A percentile compares a stretch with the other conserved stretches of the same genome.
Conservation (phyloP, 2,329 filamentous ascomycete genomes). For the Cladosporium sp. region DNA sequence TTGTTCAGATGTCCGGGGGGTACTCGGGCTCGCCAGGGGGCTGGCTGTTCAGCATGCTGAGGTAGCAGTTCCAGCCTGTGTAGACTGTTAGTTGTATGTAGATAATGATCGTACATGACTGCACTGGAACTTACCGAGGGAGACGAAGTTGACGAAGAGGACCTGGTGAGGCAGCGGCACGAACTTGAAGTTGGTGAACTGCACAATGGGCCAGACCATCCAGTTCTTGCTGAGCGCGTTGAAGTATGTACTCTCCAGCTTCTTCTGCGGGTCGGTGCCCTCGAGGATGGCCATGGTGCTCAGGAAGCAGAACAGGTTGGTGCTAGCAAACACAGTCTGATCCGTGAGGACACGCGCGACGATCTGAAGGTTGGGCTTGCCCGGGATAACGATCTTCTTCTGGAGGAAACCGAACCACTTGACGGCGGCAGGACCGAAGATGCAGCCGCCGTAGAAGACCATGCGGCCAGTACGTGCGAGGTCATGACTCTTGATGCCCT, state of each 20-base stretch:
- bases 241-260: constrained; percentile 69
- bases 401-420: constrained; percentile 84
- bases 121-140: constrained; percentile 54
- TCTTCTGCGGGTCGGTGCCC: constrained; percentile 59
- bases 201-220: constrained; percentile 83
- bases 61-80: constrained; percentile 59
- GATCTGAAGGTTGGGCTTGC: constrained; percentile 67
- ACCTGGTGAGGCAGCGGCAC: constrained; percentile 81
- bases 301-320: constrained; percentile 79
- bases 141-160: constrained; percentile 82
- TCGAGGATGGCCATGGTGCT: constrained; percentile 68
- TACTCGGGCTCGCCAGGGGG: constrained; percentile 19
- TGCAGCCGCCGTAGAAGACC: constrained; percentile 72
- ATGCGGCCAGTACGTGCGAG: constrained; percentile 71
- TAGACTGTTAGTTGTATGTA: not conserved
- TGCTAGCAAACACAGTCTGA: constrained; percentile 80
- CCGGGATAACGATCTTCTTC: constrained; percentile 62
- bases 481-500: constrained; percentile 73
- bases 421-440: constrained; percentile 86
- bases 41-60: constrained; percentile 57
- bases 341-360: constrained; percentile 76
- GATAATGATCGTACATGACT: not conserved
- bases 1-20: constrained; percentile 16
- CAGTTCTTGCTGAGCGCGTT: constrained; percentile 79
- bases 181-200: constrained; percentile 83